A percentile compares a stretch with the other conserved stretches of the same genome.
phyloP scores from a whole-genome alignment of 169 alveolate species.

The Theileria equi region DNA sequence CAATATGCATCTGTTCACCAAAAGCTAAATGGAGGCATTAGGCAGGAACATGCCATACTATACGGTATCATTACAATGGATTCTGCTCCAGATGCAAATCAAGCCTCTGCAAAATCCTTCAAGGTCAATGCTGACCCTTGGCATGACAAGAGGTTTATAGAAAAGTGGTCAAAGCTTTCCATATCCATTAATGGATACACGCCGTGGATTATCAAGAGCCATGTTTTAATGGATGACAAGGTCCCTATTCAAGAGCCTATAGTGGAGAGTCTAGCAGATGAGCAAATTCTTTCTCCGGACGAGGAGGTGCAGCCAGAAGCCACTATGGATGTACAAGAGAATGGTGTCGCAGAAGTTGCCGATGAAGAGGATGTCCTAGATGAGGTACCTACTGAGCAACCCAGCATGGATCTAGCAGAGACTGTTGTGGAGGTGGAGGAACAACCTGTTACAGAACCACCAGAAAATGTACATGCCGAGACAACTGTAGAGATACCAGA shows the following conservation, averaged over 20 bases:
- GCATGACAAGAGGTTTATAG: constrained; percentile 4
- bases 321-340: background rate
- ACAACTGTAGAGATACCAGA: background rate
- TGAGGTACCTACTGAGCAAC: background rate
- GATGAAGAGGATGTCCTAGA: background rate
- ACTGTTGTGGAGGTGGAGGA: background rate
- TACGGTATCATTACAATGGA: constrained; percentile 38
- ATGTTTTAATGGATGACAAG: constrained; percentile 15
- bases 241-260: constrained; percentile 1
- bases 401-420: constrained; percentile 5
- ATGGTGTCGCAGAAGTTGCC: background rate
- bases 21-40: constrained; percentile 52
- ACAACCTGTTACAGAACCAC: background rate
- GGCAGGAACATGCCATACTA: constrained; percentile 59
- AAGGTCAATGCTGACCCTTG: constrained; percentile 53
- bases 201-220: constrained; percentile 40
- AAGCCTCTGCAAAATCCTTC: constrained; percentile 10
- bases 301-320: constrained; percentile 21
- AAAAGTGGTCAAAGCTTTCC: constrained; percentile 37
- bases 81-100: constrained; percentile 3
- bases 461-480: background rate
- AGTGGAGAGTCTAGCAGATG: constrained; percentile 9
- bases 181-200: constrained; percentile 1
- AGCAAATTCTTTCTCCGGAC: constrained; percentile 12
- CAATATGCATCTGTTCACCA: constrained; percentile 60